These are phyloP conservation scores for Purpureocillium takamizusanense DNA, from an alignment of 2,329 filamentous ascomycete genomes.

Conservation along the genomic window DNA sequence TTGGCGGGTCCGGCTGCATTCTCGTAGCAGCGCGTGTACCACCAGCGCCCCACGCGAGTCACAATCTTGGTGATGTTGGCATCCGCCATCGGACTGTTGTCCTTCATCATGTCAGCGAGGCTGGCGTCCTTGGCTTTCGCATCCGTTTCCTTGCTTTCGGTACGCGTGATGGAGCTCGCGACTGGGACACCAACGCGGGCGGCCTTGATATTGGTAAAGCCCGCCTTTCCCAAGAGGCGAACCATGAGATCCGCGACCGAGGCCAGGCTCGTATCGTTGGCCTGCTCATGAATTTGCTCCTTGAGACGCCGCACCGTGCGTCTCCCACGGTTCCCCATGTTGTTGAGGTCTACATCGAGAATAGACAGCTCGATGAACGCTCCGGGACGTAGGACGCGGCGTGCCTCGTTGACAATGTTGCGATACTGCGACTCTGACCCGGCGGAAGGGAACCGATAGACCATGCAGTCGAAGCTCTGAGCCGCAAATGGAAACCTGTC, in stretches of 20 bases:
- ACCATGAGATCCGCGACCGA: constrained; percentile 54
- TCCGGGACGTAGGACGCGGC: constrained; percentile 67
- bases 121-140: constrained; percentile 24
- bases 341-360: constrained; percentile 71
- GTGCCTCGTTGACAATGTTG: constrained; percentile 64
- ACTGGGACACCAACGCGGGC: constrained; percentile 73
- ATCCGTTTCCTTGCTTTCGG: constrained; percentile 8
- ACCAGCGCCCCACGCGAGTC: constrained; percentile 86
- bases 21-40: constrained; percentile 93
- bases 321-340: constrained; percentile 67
- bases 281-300: constrained; percentile 54
- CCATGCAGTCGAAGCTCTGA: constrained; percentile 66
- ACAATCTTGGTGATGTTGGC: constrained; percentile 90
- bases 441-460: constrained; percentile 67
- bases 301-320: constrained; percentile 63
- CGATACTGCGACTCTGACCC: constrained; percentile 60
- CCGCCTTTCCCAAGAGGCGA: constrained; percentile 56
- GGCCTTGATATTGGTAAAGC: constrained; percentile 64
- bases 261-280: constrained; percentile 51
- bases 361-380: constrained; percentile 73
- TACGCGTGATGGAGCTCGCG: constrained; percentile 38
- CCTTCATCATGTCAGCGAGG: constrained; percentile 64
- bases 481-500: constrained; percentile 66
- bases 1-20: constrained; percentile 34
- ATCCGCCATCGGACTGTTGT: constrained; percentile 61